Evolutionary conservation across 176 grass and related monocot genomes (phyloP).

Genomic region (Triticum dicoccoides): DNA sequence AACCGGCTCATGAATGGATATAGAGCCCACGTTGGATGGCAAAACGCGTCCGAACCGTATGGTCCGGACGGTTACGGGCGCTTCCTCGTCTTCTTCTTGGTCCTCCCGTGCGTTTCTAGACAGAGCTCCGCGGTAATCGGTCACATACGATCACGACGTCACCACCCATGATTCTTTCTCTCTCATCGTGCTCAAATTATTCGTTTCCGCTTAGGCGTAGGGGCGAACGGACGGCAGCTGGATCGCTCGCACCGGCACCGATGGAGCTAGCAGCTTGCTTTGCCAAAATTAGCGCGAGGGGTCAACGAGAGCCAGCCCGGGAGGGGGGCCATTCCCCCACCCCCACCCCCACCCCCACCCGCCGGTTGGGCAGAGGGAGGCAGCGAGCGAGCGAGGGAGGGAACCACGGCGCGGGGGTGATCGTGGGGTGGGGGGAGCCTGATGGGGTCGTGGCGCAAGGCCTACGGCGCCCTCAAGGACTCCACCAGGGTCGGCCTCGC

Average conservation of each 20-base stretch:
- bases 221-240: background rate
- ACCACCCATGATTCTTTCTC: background rate
- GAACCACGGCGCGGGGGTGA: background rate
- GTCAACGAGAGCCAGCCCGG: background rate
- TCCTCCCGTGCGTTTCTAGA: too few species aligned
- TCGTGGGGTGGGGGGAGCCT: background rate
- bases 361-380: background rate
- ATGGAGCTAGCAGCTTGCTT: background rate
- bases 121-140: too few species aligned
- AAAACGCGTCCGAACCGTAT: too few species aligned
- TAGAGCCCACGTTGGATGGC: too few species aligned
- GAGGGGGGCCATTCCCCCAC: conserved; percentile 4
- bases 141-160: too few species aligned
- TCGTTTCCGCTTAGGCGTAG: background rate
- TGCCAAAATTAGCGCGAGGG: conserved; percentile 12
- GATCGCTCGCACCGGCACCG: background rate
- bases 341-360: background rate
- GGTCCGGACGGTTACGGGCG: too few species aligned
- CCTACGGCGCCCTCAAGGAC: conserved; percentile 94
- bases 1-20: too few species aligned
- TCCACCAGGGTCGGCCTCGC: conserved; percentile 98
- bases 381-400: background rate
- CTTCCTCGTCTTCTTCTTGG: too few species aligned
- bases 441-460: conserved; percentile 81
- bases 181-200: background rate